Evolutionary conservation across 1,139 yeast species (phyloP).

Genomic region (Wickerhamomyces sp.): DNA sequence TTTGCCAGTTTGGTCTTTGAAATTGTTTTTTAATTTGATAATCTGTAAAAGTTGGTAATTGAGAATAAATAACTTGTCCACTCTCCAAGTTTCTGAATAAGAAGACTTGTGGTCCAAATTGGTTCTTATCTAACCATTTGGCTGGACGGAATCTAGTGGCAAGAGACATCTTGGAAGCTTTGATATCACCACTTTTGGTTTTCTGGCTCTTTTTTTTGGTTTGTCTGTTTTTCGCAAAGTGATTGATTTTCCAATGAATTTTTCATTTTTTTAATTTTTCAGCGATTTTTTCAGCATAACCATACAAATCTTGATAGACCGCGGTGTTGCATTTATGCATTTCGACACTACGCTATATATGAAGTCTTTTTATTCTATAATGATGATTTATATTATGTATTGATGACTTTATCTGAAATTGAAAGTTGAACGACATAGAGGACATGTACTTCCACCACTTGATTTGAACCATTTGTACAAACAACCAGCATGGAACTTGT

Average conservation of each 20-base stretch:
- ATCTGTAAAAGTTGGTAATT: slow-evolving; percentile 59
- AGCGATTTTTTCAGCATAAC: not conserved
- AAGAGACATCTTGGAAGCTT: not conserved
- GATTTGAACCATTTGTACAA: slow-evolving; percentile 96
- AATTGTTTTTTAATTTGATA: slow-evolving; percentile 72
- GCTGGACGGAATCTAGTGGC: slow-evolving; percentile 34
- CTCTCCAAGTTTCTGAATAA: slow-evolving; percentile 79
- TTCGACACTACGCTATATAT: not conserved
- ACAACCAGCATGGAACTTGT: slow-evolving; percentile 96
- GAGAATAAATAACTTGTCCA: slow-evolving; percentile 88
- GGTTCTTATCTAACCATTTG: slow-evolving; percentile 42
- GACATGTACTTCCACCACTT: slow-evolving; percentile 88
- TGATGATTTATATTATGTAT: not conserved
- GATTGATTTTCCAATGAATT: not conserved
- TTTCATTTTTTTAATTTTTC: not conserved
- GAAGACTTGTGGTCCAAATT: slow-evolving; percentile 77
- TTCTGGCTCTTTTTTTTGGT: not conserved
- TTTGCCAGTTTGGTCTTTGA: slow-evolving; percentile 82
- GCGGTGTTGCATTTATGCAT: not conserved
- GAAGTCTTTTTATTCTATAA: no score
- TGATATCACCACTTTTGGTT: not conserved
- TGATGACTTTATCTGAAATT: slow-evolving; percentile 17
- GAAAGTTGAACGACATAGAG: slow-evolving; percentile 63
- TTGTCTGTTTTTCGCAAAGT: no score
- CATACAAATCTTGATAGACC: not conserved